phyloP scores from a whole-genome alignment of 2,329 filamentous ascomycete genomes.

The Bipolaris victoriae region DNA sequence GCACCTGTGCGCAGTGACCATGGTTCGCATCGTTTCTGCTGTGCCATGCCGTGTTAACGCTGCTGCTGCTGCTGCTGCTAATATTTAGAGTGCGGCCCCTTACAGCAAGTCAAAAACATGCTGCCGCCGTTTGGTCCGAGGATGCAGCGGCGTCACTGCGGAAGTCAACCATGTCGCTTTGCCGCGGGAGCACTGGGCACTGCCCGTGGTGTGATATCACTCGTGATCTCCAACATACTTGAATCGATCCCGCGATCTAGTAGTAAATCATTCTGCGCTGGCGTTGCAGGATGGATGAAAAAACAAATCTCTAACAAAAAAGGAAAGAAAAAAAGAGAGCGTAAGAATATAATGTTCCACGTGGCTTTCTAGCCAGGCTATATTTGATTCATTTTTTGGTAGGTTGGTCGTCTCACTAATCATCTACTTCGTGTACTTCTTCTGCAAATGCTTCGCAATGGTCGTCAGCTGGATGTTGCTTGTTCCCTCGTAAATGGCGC shows the following conservation, averaged over 20 bases:
- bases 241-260: constrained; percentile 11
- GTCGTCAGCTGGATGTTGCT: constrained; percentile 76
- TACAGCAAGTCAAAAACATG: background rate
- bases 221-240: constrained; percentile 7
- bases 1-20: background rate
- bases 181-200: constrained; percentile 6
- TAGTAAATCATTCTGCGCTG: background rate
- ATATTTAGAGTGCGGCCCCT: background rate
- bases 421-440: constrained; percentile 65
- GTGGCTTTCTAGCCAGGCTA: background rate
- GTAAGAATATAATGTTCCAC: background rate
- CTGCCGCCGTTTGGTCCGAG: background rate
- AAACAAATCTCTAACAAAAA: background rate
- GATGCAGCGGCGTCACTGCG: background rate
- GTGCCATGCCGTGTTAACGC: no score
- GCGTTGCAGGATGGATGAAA: background rate
- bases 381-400: background rate
- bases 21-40: background rate
- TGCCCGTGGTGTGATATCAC: background rate
- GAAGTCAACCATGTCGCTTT: background rate
- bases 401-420: background rate
- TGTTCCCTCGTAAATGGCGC: constrained; percentile 94
- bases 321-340: background rate
- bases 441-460: constrained; percentile 73
- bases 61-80: background rate